phyloP scores from a whole-genome alignment of 1,284 basidiomycete genomes.

The Trametes polyzona region DNA sequence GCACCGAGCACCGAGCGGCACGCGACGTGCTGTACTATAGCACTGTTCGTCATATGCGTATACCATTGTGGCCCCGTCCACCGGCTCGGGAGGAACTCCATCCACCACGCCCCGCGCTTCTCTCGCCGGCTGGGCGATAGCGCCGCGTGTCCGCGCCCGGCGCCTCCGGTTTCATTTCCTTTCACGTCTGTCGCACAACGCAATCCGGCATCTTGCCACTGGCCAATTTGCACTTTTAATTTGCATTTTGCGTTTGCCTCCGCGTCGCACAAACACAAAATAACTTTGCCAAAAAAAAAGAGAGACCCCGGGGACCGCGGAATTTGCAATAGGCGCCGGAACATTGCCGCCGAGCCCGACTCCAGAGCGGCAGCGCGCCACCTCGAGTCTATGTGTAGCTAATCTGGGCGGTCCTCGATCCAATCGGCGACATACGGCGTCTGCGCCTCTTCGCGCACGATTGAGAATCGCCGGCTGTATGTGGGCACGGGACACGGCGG shows the following conservation, averaged over 20 bases:
- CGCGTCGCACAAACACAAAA: background rate
- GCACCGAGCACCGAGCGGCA: background rate
- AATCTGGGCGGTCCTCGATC: constrained; percentile 24
- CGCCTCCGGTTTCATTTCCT: constrained; percentile 7
- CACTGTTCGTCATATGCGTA: no score
- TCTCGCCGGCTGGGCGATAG: constrained; percentile 22
- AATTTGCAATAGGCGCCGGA: constrained; percentile 13
- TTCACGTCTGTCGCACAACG: no score
- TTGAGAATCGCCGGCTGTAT: background rate
- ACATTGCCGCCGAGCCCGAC: constrained; percentile 1
- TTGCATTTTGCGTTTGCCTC: background rate
- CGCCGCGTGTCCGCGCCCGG: constrained; percentile 17
- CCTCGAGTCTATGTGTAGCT: constrained; percentile 21
- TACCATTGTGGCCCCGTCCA: no score
- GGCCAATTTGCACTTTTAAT: background rate
- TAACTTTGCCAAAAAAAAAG: background rate
- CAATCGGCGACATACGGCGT: constrained; percentile 23
- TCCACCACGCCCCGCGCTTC: constrained; percentile 26
- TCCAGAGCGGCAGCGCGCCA: no score
- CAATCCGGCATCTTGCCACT: no score
- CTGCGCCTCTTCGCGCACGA: background rate
- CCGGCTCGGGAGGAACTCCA: constrained; percentile 7
- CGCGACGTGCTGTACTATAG: no score
- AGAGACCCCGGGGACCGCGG: constrained; percentile 13
- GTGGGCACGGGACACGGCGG: no score